Base-by-base conservation (phyloP, 345 rosid genomes). In the Rhizophora apiculata region DNA sequence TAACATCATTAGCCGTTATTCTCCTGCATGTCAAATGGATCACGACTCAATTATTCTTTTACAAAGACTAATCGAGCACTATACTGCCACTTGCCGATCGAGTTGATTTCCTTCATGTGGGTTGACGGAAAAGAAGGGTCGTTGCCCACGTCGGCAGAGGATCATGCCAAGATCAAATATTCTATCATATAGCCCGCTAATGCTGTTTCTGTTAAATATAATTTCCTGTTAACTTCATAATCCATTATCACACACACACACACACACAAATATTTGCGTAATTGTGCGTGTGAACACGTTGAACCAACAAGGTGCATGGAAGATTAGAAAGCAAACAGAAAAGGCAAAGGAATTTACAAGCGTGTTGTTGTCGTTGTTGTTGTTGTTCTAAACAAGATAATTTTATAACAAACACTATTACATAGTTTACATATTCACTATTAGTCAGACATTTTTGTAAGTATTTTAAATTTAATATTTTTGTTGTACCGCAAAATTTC, bases 111-210 rank as follows among this genome's bases (percentile, higher is more conserved):
- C 16, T 10, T 59, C 83, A 81, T 80, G 73, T 68, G 78, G 69
- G 36, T 76, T 81, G 85, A 78, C 79, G 64, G 72, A 24, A 79
- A 78, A 54, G 69, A 32, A 8, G n/a, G 79, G 80, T 79, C 83
- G 2, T 8, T 32, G 67, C 69, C 74, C 78, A 76, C 71, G 76
- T 76, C 74, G 80, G 78, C 59, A 53, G 37, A 65, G 18, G 29
- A 71, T 48, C 4, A 32, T 36, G 3, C 22, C 71, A 62, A 74
- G 58, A 76, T 69, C 78, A 74, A 67, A 34, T 43, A 61, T 49
- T 6, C 13, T 54, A 29, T 3, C 26, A 59, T 62, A 48, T 52
- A 60, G 24, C 30, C 6, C 16, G 21, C 21, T 15, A 19, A 5
- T 13, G 22, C 57, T 24, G 9, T n/a, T 27, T 63, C 5, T 7